These are phyloP conservation scores for Ajuga reptans DNA, from an alignment of 305 asterid species.

Conservation along the genomic window DNA sequence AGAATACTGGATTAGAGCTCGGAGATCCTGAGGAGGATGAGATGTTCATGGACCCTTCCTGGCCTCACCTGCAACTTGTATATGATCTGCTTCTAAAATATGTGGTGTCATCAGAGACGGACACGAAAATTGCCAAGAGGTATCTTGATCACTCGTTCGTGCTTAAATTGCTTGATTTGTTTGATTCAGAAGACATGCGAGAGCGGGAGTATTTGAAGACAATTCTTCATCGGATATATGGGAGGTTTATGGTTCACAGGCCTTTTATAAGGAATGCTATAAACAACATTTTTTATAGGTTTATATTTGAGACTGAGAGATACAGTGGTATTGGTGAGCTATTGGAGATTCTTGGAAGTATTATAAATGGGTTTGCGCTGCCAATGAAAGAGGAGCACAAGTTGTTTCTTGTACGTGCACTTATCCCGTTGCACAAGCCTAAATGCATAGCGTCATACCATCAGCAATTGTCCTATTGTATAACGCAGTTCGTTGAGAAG, in stretches of 20 bases:
- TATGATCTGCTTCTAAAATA: slow-evolving; percentile 64
- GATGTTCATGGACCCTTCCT: slow-evolving; percentile 63
- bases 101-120: slow-evolving; percentile 56
- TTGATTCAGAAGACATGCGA: slow-evolving; percentile 73
- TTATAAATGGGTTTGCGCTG: slow-evolving; percentile 71
- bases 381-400: slow-evolving; percentile 96
- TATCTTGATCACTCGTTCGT: slow-evolving; percentile 80
- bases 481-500: slow-evolving; percentile 74
- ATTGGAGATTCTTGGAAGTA: slow-evolving; percentile 82
- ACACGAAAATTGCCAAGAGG: slow-evolving; percentile 63
- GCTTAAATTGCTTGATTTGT: slow-evolving; percentile 57
- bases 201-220: slow-evolving; percentile 86
- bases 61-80: slow-evolving; percentile 79
- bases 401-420: slow-evolving; percentile 66
- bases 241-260: slow-evolving; percentile 82
- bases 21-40: slow-evolving; percentile 81
- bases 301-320: slow-evolving; percentile 74
- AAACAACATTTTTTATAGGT: slow-evolving; percentile 59
- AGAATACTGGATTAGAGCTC: slow-evolving; percentile 43
- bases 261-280: slow-evolving; percentile 78
- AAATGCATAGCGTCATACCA: slow-evolving; percentile 55
- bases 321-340: slow-evolving; percentile 63
- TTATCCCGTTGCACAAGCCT: slow-evolving; percentile 76
- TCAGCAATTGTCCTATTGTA: slow-evolving; percentile 70
- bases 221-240: slow-evolving; percentile 77